phyloP scores from a whole-genome alignment of 768 basidiomycete species.

The Coprinellus aureogranulatus region DNA sequence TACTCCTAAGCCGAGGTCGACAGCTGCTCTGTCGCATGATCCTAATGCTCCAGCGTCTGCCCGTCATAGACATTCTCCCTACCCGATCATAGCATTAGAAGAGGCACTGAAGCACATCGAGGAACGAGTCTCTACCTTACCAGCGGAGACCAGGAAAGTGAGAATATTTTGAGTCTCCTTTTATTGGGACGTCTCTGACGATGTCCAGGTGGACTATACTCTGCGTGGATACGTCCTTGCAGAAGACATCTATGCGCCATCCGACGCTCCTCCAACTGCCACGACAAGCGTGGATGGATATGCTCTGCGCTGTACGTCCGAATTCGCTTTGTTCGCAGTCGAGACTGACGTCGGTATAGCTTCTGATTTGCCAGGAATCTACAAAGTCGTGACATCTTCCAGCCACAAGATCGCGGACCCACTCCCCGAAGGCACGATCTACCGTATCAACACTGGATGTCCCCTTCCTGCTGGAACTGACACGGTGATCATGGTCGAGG shows the following conservation, averaged over 20 bases:
- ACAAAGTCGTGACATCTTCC: constrained; percentile 62
- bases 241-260: constrained; percentile 66
- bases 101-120: constrained; percentile 61
- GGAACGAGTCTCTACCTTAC: constrained; percentile 44
- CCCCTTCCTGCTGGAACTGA: constrained; percentile 75
- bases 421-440: constrained; percentile 52
- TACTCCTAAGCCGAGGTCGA: constrained; percentile 53
- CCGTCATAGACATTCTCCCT: constrained; percentile 76
- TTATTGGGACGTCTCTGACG: neutral
- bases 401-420: constrained; percentile 47
- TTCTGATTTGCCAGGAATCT: constrained; percentile 59
- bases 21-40: constrained; percentile 56
- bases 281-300: constrained; percentile 92
- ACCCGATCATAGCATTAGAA: constrained; percentile 64
- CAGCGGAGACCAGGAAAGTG: constrained; percentile 41
- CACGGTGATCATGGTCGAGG: constrained; percentile 90
- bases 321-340: neutral
- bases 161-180: constrained; percentile 11
- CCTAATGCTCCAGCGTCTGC: constrained; percentile 68
- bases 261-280: constrained; percentile 57
- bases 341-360: constrained; percentile 36
- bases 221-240: constrained; percentile 74
- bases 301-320: constrained; percentile 64
- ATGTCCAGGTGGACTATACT: constrained; percentile 51
- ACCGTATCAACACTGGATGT: constrained; percentile 84